phyloP scores from a whole-genome alignment of 257 asterid species.

The Solanum peruvianum region DNA sequence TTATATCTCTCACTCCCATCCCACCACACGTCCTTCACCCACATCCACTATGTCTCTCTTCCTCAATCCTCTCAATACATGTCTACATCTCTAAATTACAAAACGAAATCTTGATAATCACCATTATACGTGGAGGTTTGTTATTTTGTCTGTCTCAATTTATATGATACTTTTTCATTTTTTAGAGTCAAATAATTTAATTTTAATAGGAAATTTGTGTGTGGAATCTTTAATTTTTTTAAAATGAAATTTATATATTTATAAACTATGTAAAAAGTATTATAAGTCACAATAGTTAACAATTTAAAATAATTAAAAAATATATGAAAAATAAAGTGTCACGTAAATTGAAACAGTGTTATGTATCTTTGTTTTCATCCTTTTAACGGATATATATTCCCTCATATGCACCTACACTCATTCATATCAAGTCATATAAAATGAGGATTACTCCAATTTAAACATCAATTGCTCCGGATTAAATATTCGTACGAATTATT shows the following conservation, averaged over 20 bases:
- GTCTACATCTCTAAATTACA: background rate
- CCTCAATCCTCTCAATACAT: background rate
- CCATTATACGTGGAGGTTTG: background rate
- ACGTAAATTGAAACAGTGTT: background rate
- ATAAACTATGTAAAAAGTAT: background rate
- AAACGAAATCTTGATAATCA: background rate
- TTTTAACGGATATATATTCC: too few relatives aligned
- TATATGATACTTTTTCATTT: background rate
- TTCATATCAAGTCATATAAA: too few relatives aligned
- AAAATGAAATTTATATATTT: too few relatives aligned
- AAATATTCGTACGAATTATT: too few relatives aligned
- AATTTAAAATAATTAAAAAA: too few relatives aligned
- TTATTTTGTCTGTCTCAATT: background rate
- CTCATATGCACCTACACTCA: too few relatives aligned
- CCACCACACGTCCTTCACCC: background rate
- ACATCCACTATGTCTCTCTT: background rate
- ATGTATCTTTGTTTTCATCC: too few relatives aligned
- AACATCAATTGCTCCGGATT: too few relatives aligned
- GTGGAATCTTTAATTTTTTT: too few relatives aligned
- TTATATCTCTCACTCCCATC: background rate
- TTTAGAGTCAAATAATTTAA: background rate
- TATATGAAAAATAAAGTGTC: background rate
- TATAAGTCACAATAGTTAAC: too few relatives aligned
- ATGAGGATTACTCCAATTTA: too few relatives aligned
- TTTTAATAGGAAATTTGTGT: too few relatives aligned